phyloP scores from a whole-genome alignment of 2,329 filamentous ascomycete genomes.

The Sclerotinia nivalis region DNA sequence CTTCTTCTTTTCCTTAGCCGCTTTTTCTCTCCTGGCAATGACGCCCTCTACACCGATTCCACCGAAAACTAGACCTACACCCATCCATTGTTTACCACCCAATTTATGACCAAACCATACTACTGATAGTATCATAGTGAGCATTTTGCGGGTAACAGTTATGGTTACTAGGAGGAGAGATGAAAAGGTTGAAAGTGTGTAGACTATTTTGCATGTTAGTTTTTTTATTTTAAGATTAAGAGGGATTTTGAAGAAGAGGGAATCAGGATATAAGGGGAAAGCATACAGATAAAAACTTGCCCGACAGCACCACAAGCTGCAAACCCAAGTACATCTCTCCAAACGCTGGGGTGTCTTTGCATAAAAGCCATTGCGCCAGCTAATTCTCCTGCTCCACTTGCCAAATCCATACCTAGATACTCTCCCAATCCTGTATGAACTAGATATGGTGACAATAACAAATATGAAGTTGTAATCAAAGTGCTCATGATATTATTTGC shows the following conservation, averaged over 20 bases:
- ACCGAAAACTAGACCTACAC: slow-evolving; percentile 89
- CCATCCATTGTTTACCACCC: slow-evolving; percentile 87
- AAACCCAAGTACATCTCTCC: slow-evolving; percentile 87
- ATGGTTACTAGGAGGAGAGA: slow-evolving; percentile 92
- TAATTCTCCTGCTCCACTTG: slow-evolving; percentile 68
- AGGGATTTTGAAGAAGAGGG: background rate
- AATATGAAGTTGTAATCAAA: slow-evolving; percentile 71
- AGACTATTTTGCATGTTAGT: slow-evolving; percentile 51
- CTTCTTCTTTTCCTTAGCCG: slow-evolving; percentile 61
- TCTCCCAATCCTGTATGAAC: slow-evolving; percentile 64
- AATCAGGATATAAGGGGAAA: slow-evolving; percentile 13
- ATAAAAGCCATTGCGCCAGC: slow-evolving; percentile 79
- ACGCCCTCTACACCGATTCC: slow-evolving; percentile 89
- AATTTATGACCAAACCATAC: slow-evolving; percentile 90
- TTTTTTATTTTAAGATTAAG: slow-evolving; percentile 1
- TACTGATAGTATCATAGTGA: slow-evolving; percentile 97
- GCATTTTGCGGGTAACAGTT: slow-evolving; percentile 97
- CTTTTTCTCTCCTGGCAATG: slow-evolving; percentile 80
- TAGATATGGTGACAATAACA: slow-evolving; percentile 78
- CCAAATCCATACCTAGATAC: slow-evolving; percentile 66
- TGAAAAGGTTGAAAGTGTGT: slow-evolving; percentile 89
- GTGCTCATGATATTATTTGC: slow-evolving; percentile 91
- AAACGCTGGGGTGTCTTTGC: slow-evolving; percentile 74
- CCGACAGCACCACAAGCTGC: slow-evolving; percentile 87
- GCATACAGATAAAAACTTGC: slow-evolving; percentile 89